These are phyloP conservation scores for Stephanodiscus minutulus DNA, from an alignment of 108 stramenopile species.

Conservation along the genomic window DNA sequence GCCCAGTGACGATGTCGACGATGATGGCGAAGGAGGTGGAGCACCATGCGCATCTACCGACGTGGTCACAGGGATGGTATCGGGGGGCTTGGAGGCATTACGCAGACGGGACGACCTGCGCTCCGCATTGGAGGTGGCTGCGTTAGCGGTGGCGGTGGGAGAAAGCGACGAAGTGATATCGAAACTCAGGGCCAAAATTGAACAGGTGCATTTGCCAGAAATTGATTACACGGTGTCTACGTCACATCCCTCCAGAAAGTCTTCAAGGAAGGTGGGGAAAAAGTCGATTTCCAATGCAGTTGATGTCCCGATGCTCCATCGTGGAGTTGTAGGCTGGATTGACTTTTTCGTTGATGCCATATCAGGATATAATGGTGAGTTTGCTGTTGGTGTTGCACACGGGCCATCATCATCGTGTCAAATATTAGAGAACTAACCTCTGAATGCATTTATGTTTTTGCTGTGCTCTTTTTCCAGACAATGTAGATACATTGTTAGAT, in stretches of 20 bases:
- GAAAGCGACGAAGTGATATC: not conserved
- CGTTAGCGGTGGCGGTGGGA: conserved; percentile 8
- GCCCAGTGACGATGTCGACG: conserved; percentile 8
- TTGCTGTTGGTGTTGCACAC: not conserved
- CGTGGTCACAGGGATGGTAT: conserved; percentile 34
- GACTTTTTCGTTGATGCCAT: conserved; percentile 36
- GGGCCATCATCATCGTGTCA: not conserved
- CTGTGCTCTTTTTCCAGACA: not conserved
- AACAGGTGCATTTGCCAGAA: conserved; percentile 7
- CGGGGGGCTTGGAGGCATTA: conserved; percentile 30
- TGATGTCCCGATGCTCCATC: conserved; percentile 35
- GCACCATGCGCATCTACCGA: conserved; percentile 20
- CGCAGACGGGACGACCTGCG: conserved; percentile 30
- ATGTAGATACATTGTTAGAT: conserved; percentile 10
- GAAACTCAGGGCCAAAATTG: conserved; percentile 9
- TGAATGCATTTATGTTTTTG: not conserved
- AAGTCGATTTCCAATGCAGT: conserved; percentile 28
- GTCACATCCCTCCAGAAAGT: not conserved
- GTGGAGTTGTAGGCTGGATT: conserved; percentile 31
- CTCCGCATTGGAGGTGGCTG: conserved; percentile 11
- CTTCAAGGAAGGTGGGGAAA: conserved; percentile 2
- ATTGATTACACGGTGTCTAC: conserved; percentile 7
- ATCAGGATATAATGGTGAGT: conserved; percentile 42
- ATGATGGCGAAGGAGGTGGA: not conserved
- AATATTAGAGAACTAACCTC: not conserved